A percentile compares a stretch with the other conserved stretches of the same genome.
These are phyloP conservation scores for Torulaspora indica DNA, from an alignment of 805 yeast genomes.

Conservation along the genomic window DNA sequence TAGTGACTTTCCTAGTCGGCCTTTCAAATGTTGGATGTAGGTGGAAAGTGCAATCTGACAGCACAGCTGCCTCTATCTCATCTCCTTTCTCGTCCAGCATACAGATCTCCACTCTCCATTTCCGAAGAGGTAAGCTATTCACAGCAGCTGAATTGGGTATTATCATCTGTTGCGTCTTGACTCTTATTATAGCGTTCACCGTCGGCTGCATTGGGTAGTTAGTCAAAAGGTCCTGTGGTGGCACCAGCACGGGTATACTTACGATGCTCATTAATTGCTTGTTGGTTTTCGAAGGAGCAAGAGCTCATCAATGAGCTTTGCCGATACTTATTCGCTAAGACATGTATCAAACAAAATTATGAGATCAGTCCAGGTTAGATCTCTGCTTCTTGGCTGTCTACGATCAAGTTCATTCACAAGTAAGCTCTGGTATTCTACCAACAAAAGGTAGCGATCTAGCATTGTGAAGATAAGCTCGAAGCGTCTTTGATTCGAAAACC, in stretches of 20 bases:
- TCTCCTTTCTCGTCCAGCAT: conserved; percentile 73
- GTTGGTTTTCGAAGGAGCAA: not conserved
- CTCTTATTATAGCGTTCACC: conserved; percentile 74
- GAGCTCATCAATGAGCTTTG: not conserved
- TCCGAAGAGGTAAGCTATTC: conserved; percentile 78
- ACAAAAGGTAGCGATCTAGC: too few species aligned
- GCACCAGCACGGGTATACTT: conserved; percentile 4
- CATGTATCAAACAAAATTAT: not conserved
- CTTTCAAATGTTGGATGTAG: conserved; percentile 89
- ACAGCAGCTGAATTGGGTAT: conserved; percentile 65
- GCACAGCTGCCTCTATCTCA: conserved; percentile 72
- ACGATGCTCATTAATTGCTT: conserved; percentile 11
- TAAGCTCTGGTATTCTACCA: not conserved
- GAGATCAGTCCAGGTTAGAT: not conserved
- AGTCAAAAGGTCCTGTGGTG: not conserved
- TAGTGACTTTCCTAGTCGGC: conserved; percentile 68
- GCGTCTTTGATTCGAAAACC: too few species aligned
- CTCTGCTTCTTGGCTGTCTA: not conserved
- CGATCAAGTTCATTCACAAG: too few species aligned
- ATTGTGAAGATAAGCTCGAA: not conserved
- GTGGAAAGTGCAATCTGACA: conserved; percentile 82
- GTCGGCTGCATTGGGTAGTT: conserved; percentile 10
- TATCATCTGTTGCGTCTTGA: conserved; percentile 79
- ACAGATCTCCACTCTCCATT: conserved; percentile 75
- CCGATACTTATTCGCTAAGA: not conserved